Evolutionary conservation across 352 stramenopile species (phyloP).

Genomic region (Globisporangium heterothallicum): DNA sequence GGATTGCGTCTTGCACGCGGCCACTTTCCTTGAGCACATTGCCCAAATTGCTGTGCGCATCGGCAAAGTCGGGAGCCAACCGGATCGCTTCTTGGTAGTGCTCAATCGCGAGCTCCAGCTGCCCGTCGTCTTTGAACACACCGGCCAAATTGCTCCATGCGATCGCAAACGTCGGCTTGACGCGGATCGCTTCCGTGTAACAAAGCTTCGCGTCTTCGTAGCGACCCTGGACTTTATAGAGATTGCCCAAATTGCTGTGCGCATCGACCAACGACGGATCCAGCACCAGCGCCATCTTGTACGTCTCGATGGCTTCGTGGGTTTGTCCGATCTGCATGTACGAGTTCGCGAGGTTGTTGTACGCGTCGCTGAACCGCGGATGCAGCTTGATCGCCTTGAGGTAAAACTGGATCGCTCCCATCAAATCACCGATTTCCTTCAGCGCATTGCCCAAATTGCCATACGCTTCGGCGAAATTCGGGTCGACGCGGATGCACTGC

Average conservation of each 20-base stretch:
- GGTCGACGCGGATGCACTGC: slow-evolving; percentile 90
- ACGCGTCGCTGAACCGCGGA: slow-evolving; percentile 87
- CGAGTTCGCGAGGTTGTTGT: slow-evolving; percentile 89
- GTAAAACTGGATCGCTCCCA: slow-evolving; percentile 91
- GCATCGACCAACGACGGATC: slow-evolving; percentile 88
- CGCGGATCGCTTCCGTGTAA: slow-evolving; percentile 88
- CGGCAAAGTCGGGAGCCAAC: slow-evolving; percentile 78
- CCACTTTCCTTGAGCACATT: slow-evolving; percentile 81
- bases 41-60: slow-evolving; percentile 84
- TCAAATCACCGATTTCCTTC: slow-evolving; percentile 90
- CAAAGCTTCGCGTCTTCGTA: slow-evolving; percentile 86
- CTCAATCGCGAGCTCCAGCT: slow-evolving; percentile 73
- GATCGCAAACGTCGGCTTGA: slow-evolving; percentile 88
- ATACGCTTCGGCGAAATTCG: slow-evolving; percentile 90
- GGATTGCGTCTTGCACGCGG: slow-evolving; percentile 64
- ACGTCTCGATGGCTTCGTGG: slow-evolving; percentile 89
- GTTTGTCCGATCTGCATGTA: slow-evolving; percentile 91
- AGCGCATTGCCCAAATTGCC: slow-evolving; percentile 93
- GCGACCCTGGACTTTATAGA: slow-evolving; percentile 87
- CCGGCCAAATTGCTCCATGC: slow-evolving; percentile 91
- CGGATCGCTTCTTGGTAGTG: slow-evolving; percentile 85
- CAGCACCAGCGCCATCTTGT: slow-evolving; percentile 91
- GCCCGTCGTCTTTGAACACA: slow-evolving; percentile 88
- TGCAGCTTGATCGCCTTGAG: slow-evolving; percentile 91
- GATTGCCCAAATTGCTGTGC: slow-evolving; percentile 93